Evolutionary conservation across 805 yeast genomes (phyloP).

Genomic region (Saturnispora mendoncae): DNA sequence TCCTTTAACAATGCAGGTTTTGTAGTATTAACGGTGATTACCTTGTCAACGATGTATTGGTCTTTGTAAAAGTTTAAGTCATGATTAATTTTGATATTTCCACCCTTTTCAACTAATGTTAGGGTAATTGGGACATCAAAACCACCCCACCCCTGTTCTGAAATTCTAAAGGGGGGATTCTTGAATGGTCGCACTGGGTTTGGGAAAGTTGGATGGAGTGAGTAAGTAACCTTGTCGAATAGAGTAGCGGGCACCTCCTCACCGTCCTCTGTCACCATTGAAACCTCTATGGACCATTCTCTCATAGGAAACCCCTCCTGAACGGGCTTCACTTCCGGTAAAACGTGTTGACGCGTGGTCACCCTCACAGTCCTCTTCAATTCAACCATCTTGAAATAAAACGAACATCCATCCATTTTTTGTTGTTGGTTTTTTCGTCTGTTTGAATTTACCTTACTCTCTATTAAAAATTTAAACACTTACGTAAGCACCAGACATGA

Average conservation of each 20-base stretch:
- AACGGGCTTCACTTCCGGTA: constrained; percentile 74
- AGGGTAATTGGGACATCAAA: constrained; percentile 79
- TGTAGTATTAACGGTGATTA: constrained; percentile 62
- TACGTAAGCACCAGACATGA: too few species aligned
- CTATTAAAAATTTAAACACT: too few species aligned
- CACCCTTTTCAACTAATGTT: constrained; percentile 73
- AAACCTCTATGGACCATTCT: constrained; percentile 78
- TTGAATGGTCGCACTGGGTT: constrained; percentile 79
- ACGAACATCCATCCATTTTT: background rate
- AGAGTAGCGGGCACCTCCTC: constrained; percentile 77
- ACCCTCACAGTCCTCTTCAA: constrained; percentile 83
- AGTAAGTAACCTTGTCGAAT: constrained; percentile 87
- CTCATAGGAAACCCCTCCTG: constrained; percentile 92
- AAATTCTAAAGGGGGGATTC: constrained; percentile 76
- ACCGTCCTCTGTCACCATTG: constrained; percentile 70
- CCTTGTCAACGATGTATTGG: constrained; percentile 70
- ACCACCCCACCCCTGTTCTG: constrained; percentile 98
- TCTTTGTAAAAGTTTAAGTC: constrained; percentile 82
- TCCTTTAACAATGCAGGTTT: constrained; percentile 66
- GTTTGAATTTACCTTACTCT: background rate
- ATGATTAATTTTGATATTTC: constrained; percentile 79
- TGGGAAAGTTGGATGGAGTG: constrained; percentile 88
- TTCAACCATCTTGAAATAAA: constrained; percentile 28
- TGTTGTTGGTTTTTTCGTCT: background rate
- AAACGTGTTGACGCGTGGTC: constrained; percentile 75